phyloP scores from a whole-genome alignment of 2,329 filamentous ascomycete genomes.

The Aphanocladium album region DNA sequence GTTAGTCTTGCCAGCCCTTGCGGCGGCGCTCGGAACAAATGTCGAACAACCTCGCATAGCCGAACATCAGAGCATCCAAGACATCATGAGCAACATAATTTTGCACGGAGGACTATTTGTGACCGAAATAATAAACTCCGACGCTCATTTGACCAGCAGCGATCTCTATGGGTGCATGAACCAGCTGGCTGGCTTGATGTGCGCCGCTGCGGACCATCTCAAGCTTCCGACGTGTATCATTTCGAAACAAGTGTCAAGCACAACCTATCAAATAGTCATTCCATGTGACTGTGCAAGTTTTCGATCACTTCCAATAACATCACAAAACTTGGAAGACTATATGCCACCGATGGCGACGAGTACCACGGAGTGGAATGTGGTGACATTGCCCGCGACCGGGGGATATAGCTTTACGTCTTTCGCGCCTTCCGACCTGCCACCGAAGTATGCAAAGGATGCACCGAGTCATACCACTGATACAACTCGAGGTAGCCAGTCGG shows the following conservation, averaged over 20 bases:
- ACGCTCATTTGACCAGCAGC: constrained; percentile 7
- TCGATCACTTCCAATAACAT: background rate
- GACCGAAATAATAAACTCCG: constrained; percentile 17
- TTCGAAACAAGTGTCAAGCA: background rate
- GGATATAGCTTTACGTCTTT: constrained; percentile 3
- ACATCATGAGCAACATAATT: constrained; percentile 16
- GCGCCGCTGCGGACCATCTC: constrained; percentile 16
- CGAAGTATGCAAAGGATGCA: background rate
- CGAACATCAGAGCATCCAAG: constrained; percentile 7
- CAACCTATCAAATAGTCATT: background rate
- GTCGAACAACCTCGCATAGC: constrained; percentile 3
- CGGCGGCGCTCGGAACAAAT: constrained; percentile 15
- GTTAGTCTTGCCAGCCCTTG: constrained; percentile 21
- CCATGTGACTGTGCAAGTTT: background rate
- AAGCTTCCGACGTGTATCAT: constrained; percentile 17
- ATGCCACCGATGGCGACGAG: background rate
- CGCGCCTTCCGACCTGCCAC: background rate
- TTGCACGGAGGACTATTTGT: constrained; percentile 19
- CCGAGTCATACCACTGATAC: background rate
- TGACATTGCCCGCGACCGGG: background rate
- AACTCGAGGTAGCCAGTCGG: background rate
- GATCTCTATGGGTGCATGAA: constrained; percentile 18
- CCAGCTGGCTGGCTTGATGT: constrained; percentile 19
- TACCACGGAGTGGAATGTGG: background rate
- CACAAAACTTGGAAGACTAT: background rate